A percentile compares a stretch with the other conserved stretches of the same genome.
phyloP scores from a whole-genome alignment of 129 eudicot species.

The Tagetes erecta region DNA sequence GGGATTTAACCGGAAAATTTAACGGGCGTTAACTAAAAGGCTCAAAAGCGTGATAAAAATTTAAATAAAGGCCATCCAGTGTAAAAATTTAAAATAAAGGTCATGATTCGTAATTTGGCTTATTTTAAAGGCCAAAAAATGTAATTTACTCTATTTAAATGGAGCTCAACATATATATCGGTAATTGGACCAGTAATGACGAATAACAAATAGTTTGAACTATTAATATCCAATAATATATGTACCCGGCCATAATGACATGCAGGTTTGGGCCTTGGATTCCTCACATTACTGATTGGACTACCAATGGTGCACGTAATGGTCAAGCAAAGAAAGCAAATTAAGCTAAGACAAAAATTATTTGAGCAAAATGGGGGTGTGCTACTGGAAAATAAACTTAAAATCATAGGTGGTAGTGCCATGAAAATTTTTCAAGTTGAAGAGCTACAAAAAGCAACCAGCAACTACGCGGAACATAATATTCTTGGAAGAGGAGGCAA shows the following conservation, averaged over 20 bases:
- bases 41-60: no score
- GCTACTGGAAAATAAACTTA: constrained; percentile 13
- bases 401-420: not conserved
- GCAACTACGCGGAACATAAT: constrained; percentile 34
- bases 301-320: constrained; percentile 19
- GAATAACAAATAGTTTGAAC: no score
- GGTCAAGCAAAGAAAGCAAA: constrained; percentile 36
- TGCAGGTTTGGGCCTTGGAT: constrained; percentile 32
- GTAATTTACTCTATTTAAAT: no score
- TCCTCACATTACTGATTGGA: constrained; percentile 27
- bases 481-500: constrained; percentile 53
- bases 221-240: no score
- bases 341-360: constrained; percentile 37
- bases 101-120: no score
- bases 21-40: no score
- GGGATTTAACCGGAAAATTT: no score
- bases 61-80: no score
- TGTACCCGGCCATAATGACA: not conserved
- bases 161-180: no score
- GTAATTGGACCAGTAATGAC: no score
- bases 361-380: constrained; percentile 56
- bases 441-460: constrained; percentile 44
- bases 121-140: no score
- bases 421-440: constrained; percentile 25
- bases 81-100: no score